phyloP scores from a whole-genome alignment of 495 filamentous ascomycete genomes.

The Penicillium steckii region DNA sequence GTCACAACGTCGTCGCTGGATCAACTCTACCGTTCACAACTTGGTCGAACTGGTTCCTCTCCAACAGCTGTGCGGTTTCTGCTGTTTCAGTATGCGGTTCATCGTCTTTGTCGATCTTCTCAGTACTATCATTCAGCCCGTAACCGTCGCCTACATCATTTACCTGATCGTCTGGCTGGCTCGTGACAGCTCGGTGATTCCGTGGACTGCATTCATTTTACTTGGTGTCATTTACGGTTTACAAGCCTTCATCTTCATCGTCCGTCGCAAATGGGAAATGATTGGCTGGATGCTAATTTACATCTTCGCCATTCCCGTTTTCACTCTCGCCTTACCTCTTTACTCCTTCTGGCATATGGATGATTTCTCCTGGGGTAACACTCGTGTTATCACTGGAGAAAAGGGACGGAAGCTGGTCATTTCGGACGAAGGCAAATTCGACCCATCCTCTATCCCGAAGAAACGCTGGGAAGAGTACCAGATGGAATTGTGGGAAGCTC shows the following conservation, averaged over 20 bases:
- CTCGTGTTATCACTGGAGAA: slow-evolving; percentile 95
- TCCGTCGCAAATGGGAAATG: slow-evolving; percentile 97
- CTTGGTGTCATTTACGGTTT: slow-evolving; percentile 94
- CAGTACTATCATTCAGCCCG: slow-evolving; percentile 87
- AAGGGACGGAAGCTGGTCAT: slow-evolving; percentile 90
- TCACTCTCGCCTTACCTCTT: slow-evolving; percentile 84
- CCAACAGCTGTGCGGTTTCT: slow-evolving; percentile 95
- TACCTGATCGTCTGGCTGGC: slow-evolving; percentile 81
- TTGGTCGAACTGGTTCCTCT: slow-evolving; percentile 92
- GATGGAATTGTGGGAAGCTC: slow-evolving; percentile 87
- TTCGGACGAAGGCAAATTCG: slow-evolving; percentile 97
- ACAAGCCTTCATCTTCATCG: slow-evolving; percentile 95
- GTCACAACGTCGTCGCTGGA: slow-evolving; percentile 98
- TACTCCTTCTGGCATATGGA: slow-evolving; percentile 99
- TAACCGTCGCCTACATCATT: slow-evolving; percentile 84
- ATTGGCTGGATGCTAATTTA: slow-evolving; percentile 99
- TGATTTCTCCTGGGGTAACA: slow-evolving; percentile 99
- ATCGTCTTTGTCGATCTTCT: slow-evolving; percentile 93
- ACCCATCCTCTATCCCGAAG: slow-evolving; percentile 86
- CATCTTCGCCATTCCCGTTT: slow-evolving; percentile 86
- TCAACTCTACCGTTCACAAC: slow-evolving; percentile 99
- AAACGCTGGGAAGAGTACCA: slow-evolving; percentile 99
- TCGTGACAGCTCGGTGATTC: slow-evolving; percentile 59
- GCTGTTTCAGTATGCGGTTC: slow-evolving; percentile 99
- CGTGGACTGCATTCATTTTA: slow-evolving; percentile 82